These are phyloP conservation scores for Neonectria sp. DNA, from an alignment of 2,329 filamentous ascomycete species.

Conservation along the genomic window DNA sequence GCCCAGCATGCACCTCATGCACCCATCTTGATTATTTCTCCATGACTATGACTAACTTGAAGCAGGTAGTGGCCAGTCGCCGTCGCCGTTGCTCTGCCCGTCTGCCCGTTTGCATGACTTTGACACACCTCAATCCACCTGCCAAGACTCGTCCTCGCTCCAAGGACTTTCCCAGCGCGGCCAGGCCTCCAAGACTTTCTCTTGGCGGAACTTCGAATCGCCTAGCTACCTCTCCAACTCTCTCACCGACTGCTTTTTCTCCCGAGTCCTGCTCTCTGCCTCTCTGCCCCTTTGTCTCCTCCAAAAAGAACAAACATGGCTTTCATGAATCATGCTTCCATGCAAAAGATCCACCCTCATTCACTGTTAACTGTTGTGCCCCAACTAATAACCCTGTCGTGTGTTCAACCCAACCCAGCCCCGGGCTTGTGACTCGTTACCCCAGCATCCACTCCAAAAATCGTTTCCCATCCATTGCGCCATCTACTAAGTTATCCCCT, in stretches of 20 bases:
- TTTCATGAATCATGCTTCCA: too few relatives aligned
- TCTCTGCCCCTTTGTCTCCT: too few relatives aligned
- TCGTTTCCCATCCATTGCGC: not conserved
- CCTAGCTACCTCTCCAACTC: not conserved
- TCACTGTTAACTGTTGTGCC: not conserved
- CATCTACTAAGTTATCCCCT: not conserved
- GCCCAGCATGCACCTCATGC: not conserved
- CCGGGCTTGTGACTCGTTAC: not conserved
- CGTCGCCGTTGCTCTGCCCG: not conserved
- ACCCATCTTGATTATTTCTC: constrained; percentile 11
- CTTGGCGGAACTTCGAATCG: not conserved
- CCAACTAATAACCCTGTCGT: not conserved
- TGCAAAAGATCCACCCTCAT: not conserved
- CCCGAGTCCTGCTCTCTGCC: not conserved
- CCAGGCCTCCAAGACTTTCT: not conserved
- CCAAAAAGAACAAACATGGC: too few relatives aligned
- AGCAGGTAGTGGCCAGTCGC: not conserved
- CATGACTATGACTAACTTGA: constrained; percentile 43
- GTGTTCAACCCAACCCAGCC: not conserved
- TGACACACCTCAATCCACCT: constrained; percentile 44
- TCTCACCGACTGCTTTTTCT: not conserved
- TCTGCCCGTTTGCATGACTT: constrained; percentile 45
- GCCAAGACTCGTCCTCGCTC: constrained; percentile 30
- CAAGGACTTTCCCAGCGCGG: not conserved
- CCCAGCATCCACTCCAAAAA: not conserved